Base-by-base conservation (phyloP, 148 eudicot genomes). In the Rhododendron griersonianum region DNA sequence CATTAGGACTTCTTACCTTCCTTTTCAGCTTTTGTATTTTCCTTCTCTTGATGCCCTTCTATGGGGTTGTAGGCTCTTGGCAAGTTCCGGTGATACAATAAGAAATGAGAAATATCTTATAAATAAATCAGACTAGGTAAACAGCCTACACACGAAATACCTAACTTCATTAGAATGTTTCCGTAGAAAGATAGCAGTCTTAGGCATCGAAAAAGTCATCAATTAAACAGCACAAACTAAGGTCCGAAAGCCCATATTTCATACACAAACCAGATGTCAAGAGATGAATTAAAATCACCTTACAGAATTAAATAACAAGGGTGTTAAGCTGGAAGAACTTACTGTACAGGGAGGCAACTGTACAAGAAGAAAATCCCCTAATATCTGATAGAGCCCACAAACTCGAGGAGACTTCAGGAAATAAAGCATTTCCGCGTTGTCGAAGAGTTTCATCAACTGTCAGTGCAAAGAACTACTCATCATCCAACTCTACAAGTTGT, bases 401-500 rank as follows among this genome's bases (percentile, higher is more conserved):
- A 83, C 53, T 63, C 83, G n/a, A 83, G 83, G 41, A 83, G 33
- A 55, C 71, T 63, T 75, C 45, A 48, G 77, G 61, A 84, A 51
- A 79, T 51, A 57, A 6, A 15, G 74, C 51, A 75, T 84, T 69
- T 63, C 78, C 57, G 39, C 11, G 44, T 30, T 47, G 44, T 44
- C 74, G 55, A 85, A 37, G 76, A 63, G 50, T 25, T 84, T 80
- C 83, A 30, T 33, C 85, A 28, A 41, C 76, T 25, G 76, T 82
- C 78, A 76, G n/a, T 19, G 33, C 53, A 57, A 82, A 41, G 39
- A 83, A 75, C 71, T 81, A 91, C 63, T 94, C 95, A 81, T 93
- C 98, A 1, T 93, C 95, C 30, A 94, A 63, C 89, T 94, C 93
- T n/a, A 92, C 96, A 85, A 94, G 87, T 87, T 91, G 95, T 23